phyloP scores from a whole-genome alignment of 129 eudicot genomes.

The Ambrosia artemisiifolia region DNA sequence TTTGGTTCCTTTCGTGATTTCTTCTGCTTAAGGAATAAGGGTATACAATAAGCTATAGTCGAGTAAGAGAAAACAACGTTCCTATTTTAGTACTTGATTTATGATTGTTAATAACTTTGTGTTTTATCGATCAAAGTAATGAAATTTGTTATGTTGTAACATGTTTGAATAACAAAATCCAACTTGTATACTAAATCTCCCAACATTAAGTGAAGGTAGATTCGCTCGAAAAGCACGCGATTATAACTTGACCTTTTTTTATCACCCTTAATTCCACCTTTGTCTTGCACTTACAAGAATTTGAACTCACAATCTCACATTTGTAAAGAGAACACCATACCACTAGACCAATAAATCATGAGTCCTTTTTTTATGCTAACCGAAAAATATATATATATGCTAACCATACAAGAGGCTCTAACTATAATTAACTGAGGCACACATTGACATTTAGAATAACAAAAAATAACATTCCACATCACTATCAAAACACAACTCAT shows the following conservation, averaged over 20 bases:
- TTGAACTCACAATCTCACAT: too few relatives aligned
- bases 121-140: background rate
- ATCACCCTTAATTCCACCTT: background rate
- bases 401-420: too few relatives aligned
- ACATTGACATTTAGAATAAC: background rate
- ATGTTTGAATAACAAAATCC: background rate
- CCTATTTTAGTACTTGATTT: too few relatives aligned
- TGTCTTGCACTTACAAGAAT: too few relatives aligned
- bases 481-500: slow-evolving; percentile 1
- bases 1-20: background rate
- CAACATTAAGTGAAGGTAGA: background rate
- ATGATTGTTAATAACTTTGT: too few relatives aligned
- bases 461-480: slow-evolving; percentile 2
- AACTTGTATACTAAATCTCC: background rate
- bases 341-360: too few relatives aligned
- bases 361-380: background rate
- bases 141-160: background rate
- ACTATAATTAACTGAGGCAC: background rate
- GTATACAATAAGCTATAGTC: too few relatives aligned
- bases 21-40: too few relatives aligned
- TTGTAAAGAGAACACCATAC: too few relatives aligned
- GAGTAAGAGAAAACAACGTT: too few relatives aligned
- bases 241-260: background rate
- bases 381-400: background rate
- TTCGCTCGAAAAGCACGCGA: background rate